These are phyloP conservation scores for Macrophomina tecta DNA, from an alignment of 2,329 filamentous ascomycete species.

Conservation along the genomic window DNA sequence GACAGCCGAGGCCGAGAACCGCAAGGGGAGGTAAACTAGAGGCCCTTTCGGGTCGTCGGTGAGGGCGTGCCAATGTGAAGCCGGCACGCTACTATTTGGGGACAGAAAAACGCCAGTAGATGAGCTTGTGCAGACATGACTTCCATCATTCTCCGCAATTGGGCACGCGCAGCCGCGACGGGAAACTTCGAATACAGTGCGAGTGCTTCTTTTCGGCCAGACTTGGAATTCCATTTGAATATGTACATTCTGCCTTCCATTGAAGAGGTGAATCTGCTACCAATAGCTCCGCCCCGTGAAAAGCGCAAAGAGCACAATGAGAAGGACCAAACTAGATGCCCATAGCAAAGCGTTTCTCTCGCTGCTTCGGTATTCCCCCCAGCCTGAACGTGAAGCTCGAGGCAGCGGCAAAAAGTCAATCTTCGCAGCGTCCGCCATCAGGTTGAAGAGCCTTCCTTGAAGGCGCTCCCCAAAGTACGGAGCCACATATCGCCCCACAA, in stretches of 20 bases:
- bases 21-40: background rate
- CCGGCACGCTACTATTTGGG: background rate
- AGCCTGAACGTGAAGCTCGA: background rate
- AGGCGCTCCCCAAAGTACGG: background rate
- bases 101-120: too few relatives aligned
- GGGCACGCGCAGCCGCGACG: too few relatives aligned
- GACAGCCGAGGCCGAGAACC: background rate
- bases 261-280: too few relatives aligned
- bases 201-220: too few relatives aligned
- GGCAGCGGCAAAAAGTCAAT: background rate
- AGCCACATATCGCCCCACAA: background rate
- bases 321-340: background rate
- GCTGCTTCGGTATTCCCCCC: background rate
- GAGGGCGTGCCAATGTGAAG: too few relatives aligned
- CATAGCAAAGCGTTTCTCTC: background rate
- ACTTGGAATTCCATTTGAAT: too few relatives aligned
- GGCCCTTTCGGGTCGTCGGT: background rate
- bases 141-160: too few relatives aligned
- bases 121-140: too few relatives aligned
- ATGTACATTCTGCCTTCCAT: too few relatives aligned
- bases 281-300: background rate
- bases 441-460: background rate
- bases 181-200: too few relatives aligned
- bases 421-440: background rate
- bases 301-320: background rate